Percentiles rank a stretch among this genome's conserved stretches.
phyloP scores from a whole-genome alignment of 2,329 filamentous ascomycete genomes.

The Paecilomyces variotii region DNA sequence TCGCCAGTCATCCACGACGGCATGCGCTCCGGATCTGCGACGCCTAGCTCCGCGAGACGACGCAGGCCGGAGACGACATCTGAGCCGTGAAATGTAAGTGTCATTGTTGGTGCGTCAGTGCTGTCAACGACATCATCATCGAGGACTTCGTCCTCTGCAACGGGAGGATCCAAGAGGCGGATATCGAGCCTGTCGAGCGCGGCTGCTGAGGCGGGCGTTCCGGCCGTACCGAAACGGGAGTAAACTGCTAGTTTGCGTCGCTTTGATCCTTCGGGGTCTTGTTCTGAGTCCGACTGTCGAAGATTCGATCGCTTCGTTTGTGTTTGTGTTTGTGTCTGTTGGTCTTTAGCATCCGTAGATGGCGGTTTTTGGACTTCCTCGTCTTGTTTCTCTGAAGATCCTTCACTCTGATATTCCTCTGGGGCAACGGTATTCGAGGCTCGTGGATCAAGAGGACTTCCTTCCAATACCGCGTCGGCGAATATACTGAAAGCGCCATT shows the following conservation, averaged over 20 bases:
- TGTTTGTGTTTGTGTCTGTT: constrained; percentile 2
- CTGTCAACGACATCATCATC: constrained; percentile 8
- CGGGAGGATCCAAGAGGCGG: constrained; percentile 39
- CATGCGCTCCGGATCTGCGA: constrained; percentile 67
- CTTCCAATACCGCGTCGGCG: constrained; percentile 51
- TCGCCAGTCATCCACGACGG: constrained; percentile 90
- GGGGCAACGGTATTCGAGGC: constrained; percentile 25
- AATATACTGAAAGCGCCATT: constrained; percentile 76
- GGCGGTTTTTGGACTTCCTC: constrained; percentile 8
- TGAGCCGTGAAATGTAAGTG: constrained; percentile 61
- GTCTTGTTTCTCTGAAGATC: constrained; percentile 11
- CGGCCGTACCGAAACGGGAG: constrained; percentile 62
- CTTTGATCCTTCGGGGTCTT: constrained; percentile 39
- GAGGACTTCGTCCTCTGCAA: not conserved
- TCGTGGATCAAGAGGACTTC: constrained; percentile 43
- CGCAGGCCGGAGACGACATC: constrained; percentile 77
- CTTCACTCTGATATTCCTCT: constrained; percentile 20
- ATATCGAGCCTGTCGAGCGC: constrained; percentile 43
- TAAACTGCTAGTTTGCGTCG: constrained; percentile 54
- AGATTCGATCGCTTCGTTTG: constrained; percentile 5
- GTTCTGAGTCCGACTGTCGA: constrained; percentile 1
- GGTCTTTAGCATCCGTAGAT: constrained; percentile 6
- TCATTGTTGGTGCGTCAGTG: constrained; percentile 18
- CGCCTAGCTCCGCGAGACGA: constrained; percentile 65
- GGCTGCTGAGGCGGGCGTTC: constrained; percentile 21